phyloP scores from a whole-genome alignment of 2,329 filamentous ascomycete genomes.

The Penicillium sp. region DNA sequence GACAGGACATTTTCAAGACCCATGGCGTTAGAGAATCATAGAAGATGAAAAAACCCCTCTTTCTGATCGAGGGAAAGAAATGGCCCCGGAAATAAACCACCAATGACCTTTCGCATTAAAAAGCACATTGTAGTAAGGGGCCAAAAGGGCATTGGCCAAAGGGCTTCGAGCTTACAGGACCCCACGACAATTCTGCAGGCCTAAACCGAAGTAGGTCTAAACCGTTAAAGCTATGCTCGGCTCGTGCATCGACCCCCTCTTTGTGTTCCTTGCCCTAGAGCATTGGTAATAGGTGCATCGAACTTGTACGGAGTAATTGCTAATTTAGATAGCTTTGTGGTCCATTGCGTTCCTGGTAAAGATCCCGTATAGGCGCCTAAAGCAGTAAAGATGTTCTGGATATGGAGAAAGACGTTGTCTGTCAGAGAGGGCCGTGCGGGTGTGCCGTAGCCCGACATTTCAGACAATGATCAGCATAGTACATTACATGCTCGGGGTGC shows the following conservation, averaged over 20 bases:
- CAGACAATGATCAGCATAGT: neutral
- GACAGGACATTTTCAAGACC: constrained; percentile 26
- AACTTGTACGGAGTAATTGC: neutral
- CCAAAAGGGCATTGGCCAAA: constrained; percentile 10
- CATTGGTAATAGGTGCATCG: neutral
- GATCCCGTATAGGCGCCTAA: neutral
- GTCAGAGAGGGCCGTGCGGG: neutral
- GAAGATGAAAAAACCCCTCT: neutral
- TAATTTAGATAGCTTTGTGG: neutral
- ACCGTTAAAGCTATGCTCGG: neutral
- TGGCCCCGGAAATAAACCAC: neutral
- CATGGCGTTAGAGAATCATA: constrained; percentile 21
- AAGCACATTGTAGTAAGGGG: constrained; percentile 15
- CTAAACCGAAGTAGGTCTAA: neutral
- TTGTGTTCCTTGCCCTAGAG: neutral
- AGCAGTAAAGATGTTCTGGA: neutral
- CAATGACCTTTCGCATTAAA: neutral
- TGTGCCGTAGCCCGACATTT: neutral
- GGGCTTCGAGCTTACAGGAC: constrained; percentile 2
- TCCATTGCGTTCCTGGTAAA: neutral
- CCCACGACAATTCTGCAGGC: neutral
- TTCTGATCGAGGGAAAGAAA: neutral
- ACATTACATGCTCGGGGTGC: neutral
- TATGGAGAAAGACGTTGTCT: neutral
- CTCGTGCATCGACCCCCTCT: neutral